phyloP scores from a whole-genome alignment of 2,329 filamentous ascomycete genomes.

The Corniculantispora saksenae region DNA sequence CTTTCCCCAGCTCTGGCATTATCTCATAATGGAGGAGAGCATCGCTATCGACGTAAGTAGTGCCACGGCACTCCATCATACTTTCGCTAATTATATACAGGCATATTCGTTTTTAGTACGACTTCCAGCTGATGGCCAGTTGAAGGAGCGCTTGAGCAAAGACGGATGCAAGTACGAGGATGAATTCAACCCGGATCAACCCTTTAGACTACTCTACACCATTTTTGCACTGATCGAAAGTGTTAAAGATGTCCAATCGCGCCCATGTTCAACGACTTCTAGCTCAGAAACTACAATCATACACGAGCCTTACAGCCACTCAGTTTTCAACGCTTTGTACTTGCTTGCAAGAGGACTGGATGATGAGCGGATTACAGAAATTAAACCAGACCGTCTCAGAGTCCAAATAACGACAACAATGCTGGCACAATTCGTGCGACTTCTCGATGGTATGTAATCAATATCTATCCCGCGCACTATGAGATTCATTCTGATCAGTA shows the following conservation, averaged over 20 bases:
- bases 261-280: neutral
- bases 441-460: conserved; percentile 12
- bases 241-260: conserved; percentile 42
- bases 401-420: neutral
- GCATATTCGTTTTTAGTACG: conserved; percentile 71
- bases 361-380: neutral
- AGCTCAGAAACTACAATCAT: conserved; percentile 9
- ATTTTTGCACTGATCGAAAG: conserved; percentile 66
- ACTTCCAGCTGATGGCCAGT: conserved; percentile 67
- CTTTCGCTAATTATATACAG: conserved; percentile 36
- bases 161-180: conserved; percentile 54
- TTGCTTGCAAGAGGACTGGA: conserved; percentile 3
- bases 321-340: neutral
- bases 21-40: conserved; percentile 71
- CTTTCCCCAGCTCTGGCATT: conserved; percentile 80
- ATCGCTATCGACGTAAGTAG: conserved; percentile 64
- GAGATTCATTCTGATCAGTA: neutral
- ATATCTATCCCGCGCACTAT: neutral
- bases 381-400: neutral
- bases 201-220: conserved; percentile 74
- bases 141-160: conserved; percentile 60
- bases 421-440: conserved; percentile 2
- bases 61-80: neutral
- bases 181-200: conserved; percentile 68
- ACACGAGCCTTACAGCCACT: neutral